Evolutionary conservation across 768 basidiomycete genomes (phyloP).

Genomic region (Xanthoconium stramineum): DNA sequence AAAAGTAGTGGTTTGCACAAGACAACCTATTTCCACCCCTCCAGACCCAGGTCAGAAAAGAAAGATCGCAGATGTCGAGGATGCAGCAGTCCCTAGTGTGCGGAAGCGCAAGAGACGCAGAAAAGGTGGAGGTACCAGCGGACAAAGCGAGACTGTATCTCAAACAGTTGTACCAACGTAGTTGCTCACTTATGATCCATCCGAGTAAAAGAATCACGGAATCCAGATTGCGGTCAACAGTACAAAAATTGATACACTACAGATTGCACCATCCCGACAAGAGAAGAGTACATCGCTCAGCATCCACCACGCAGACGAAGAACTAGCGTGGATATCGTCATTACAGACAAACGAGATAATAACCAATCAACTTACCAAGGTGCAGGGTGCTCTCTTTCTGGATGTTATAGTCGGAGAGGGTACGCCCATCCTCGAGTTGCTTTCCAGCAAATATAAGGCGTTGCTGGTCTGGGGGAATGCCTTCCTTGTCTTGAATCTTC

Average conservation of each 20-base stretch:
- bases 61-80: not conserved
- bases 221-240: not conserved
- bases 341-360: fast-evolving
- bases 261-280: too few species aligned
- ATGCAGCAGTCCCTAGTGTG: fast-evolving
- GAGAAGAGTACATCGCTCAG: too few species aligned
- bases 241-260: constrained; percentile 6
- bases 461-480: constrained; percentile 76
- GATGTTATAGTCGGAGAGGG: constrained; percentile 74
- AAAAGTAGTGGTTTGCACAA: constrained; percentile 45
- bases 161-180: not conserved
- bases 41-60: constrained; percentile 19
- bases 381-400: constrained; percentile 74
- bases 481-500: constrained; percentile 80
- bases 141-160: not conserved
- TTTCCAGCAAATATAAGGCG: constrained; percentile 80
- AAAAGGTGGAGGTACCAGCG: not conserved
- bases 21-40: not conserved
- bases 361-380: constrained; percentile 34
- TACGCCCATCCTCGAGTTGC: constrained; percentile 76
- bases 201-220: too few species aligned
- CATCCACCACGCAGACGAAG: constrained; percentile 80
- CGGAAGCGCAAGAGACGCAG: constrained; percentile 27
- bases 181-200: not conserved
- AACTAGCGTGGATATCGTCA: constrained; percentile 34